Evolutionary conservation across 2,329 filamentous ascomycete species (phyloP).

Genomic region (Fusarium dlaminii): DNA sequence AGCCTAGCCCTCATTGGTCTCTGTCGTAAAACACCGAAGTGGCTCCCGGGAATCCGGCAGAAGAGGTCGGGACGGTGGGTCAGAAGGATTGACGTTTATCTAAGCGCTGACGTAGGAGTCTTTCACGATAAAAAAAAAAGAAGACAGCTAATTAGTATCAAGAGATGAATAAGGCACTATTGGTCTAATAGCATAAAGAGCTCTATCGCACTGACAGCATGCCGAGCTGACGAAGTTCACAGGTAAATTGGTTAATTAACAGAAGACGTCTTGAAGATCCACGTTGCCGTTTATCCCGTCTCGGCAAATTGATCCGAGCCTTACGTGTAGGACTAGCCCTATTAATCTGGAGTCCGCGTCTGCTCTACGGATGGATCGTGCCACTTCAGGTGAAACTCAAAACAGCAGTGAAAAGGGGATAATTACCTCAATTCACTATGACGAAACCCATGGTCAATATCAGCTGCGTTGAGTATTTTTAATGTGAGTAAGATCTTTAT

Average conservation of each 20-base stretch:
- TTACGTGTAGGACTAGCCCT: neutral
- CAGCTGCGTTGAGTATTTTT: no score
- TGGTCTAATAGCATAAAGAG: no score
- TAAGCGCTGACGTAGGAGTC: neutral
- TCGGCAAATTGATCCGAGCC: neutral
- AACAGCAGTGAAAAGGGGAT: neutral
- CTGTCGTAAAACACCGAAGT: neutral
- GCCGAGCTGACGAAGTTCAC: rapidly evolving
- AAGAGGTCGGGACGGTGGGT: neutral
- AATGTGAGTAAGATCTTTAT: neutral
- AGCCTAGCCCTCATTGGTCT: neutral
- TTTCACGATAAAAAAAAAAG: rapidly evolving
- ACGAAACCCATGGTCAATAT: rapidly evolving
- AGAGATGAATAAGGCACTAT: no score
- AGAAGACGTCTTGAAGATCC: neutral
- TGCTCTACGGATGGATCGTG: neutral
- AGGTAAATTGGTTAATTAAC: rapidly evolving
- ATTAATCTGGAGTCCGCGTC: neutral
- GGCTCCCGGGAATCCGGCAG: neutral
- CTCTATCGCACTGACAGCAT: neutral
- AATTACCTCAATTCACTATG: neutral
- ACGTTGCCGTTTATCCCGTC: neutral
- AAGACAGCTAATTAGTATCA: rapidly evolving
- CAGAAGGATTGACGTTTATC: neutral
- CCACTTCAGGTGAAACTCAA: neutral